Conservation (phyloP, 306 rosid species). For the Dalbergia cochinchinensis region DNA sequence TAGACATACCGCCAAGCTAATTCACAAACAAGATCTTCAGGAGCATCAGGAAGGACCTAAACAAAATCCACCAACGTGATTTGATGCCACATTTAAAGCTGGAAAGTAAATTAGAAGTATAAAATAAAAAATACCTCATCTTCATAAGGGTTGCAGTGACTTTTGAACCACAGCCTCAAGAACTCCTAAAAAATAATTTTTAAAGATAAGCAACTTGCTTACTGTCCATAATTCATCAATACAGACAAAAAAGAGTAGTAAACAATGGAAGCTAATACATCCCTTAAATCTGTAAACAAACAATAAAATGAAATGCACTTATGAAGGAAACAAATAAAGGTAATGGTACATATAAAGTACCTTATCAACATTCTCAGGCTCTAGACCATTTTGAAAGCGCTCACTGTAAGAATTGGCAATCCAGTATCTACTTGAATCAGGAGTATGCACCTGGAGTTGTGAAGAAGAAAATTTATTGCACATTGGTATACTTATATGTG, state of each 20-base stretch:
- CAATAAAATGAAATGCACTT: background rate
- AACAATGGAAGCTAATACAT: constrained; percentile 21
- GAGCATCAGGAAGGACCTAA: constrained; percentile 97
- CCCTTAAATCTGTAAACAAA: constrained; percentile 8
- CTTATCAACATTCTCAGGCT: constrained; percentile 97
- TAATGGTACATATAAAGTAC: constrained; percentile 51
- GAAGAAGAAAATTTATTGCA: constrained; percentile 31
- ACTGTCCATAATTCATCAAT: constrained; percentile 22
- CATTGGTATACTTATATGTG: constrained; percentile 13
- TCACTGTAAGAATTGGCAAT: constrained; percentile 82
- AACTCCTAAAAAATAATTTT: constrained; percentile 70
- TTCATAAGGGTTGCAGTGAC: constrained; percentile 91
- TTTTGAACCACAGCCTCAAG: constrained; percentile 96
- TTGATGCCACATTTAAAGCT: constrained; percentile 37
- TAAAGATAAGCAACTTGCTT: constrained; percentile 38
- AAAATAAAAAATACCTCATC: constrained; percentile 70
- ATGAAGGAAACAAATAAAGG: constrained; percentile 24
- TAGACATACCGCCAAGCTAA: constrained; percentile 90
- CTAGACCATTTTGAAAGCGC: constrained; percentile 77
- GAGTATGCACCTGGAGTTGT: constrained; percentile 84
- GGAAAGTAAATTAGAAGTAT: constrained; percentile 9
- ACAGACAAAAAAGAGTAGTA: background rate
- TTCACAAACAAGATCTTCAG: constrained; percentile 91
- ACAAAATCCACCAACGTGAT: constrained; percentile 47
- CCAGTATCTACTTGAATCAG: constrained; percentile 99